Evolutionary conservation across 2,329 filamentous ascomycete species (phyloP).

Genomic region (Clonostachys rosea): DNA sequence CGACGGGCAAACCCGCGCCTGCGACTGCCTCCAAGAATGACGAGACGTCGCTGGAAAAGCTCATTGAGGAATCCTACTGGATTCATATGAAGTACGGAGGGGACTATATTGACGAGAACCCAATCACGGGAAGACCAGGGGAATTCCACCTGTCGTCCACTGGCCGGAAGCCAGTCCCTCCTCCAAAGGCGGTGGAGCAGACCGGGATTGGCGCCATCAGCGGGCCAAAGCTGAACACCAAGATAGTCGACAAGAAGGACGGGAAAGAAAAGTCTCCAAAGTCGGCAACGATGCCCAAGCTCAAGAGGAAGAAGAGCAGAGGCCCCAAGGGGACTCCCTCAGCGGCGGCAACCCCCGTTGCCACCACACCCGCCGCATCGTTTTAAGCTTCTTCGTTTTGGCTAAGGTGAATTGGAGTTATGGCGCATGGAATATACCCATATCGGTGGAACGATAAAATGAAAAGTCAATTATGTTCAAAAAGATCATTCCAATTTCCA

Average conservation of each 20-base stretch:
- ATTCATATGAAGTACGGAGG: conserved; percentile 55
- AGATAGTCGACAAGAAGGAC: conserved; percentile 39
- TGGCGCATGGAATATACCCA: neutral
- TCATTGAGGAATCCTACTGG: conserved; percentile 53
- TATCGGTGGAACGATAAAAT: neutral
- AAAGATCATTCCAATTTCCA: too few species aligned
- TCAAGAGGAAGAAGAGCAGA: conserved; percentile 44
- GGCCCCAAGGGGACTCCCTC: conserved; percentile 12
- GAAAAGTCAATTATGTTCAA: neutral
- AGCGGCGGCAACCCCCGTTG: conserved; percentile 22
- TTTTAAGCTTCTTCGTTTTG: conserved; percentile 1
- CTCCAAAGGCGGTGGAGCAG: conserved; percentile 20
- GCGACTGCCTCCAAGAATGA: conserved; percentile 23
- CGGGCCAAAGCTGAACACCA: conserved; percentile 30
- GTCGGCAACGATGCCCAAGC: conserved; percentile 33
- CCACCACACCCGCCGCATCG: conserved; percentile 6
- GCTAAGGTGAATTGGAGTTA: neutral
- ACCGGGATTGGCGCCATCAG: conserved; percentile 25
- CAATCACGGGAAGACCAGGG: conserved; percentile 61
- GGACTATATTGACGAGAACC: conserved; percentile 65
- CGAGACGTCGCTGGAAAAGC: conserved; percentile 33
- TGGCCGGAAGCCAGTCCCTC: conserved; percentile 40
- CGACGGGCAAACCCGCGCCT: conserved; percentile 6
- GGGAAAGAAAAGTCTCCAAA: conserved; percentile 39
- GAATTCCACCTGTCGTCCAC: conserved; percentile 62